Conservation (phyloP, 805 yeast genomes). For the Brettanomyces custersianus region DNA sequence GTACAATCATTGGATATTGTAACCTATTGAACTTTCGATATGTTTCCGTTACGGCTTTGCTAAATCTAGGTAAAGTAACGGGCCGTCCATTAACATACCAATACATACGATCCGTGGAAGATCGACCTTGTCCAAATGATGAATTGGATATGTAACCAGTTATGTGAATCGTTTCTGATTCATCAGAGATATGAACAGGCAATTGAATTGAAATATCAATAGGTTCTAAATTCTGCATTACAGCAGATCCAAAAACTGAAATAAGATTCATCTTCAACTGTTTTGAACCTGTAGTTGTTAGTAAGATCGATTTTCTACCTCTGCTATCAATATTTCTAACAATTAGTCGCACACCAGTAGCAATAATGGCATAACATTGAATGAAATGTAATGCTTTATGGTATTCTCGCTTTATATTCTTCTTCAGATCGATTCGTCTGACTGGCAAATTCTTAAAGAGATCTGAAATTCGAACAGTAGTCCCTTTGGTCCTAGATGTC, state of each 20-base stretch:
- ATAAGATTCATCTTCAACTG: slow-evolving; percentile 49
- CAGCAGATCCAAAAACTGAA: slow-evolving; percentile 62
- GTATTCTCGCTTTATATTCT: slow-evolving; percentile 63
- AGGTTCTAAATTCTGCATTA: slow-evolving; percentile 47
- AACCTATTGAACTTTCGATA: slow-evolving; percentile 63
- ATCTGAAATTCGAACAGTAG: slow-evolving; percentile 47
- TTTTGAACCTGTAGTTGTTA: slow-evolving; percentile 49
- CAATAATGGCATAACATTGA: slow-evolving; percentile 60
- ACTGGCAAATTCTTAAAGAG: slow-evolving; percentile 74
- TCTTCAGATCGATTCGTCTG: slow-evolving; percentile 62
- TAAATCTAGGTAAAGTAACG: slow-evolving; percentile 42
- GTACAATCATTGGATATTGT: slow-evolving; percentile 63
- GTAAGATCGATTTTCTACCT: slow-evolving; percentile 42
- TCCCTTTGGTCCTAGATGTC: slow-evolving; percentile 58
- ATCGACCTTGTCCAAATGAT: slow-evolving; percentile 72
- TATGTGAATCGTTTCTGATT: slow-evolving; percentile 29
- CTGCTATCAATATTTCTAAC: slow-evolving; percentile 42
- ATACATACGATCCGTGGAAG: slow-evolving; percentile 66
- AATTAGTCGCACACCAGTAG: slow-evolving; percentile 47
- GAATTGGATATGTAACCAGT: slow-evolving; percentile 66
- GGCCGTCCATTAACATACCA: slow-evolving; percentile 75
- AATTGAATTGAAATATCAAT: slow-evolving; percentile 35
- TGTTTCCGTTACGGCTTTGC: slow-evolving; percentile 59
- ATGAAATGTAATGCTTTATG: slow-evolving; percentile 53
- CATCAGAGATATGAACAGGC: slow-evolving; percentile 17